Conservation (phyloP, 2,329 filamentous ascomycete genomes). For the Peltaster fructicola region DNA sequence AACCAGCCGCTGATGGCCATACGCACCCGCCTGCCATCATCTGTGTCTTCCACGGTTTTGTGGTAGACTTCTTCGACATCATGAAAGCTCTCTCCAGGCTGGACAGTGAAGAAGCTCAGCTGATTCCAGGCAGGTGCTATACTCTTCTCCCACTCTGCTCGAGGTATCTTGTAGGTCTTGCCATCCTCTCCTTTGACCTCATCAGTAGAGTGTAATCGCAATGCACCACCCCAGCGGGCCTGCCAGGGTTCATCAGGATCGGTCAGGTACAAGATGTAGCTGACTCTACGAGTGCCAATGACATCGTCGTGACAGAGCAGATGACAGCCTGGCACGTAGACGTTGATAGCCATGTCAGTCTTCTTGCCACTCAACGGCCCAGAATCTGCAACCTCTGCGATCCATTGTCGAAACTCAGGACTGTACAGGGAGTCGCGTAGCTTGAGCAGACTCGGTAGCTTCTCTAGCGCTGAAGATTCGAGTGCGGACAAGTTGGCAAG, state of each 20-base stretch:
- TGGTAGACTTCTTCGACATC: conserved; percentile 97
- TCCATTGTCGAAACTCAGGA: conserved; percentile 69
- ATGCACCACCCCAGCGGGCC: conserved; percentile 77
- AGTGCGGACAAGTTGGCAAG: conserved; percentile 91
- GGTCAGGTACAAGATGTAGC: conserved; percentile 91
- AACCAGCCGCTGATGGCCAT: conserved; percentile 99
- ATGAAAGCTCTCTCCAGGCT: conserved; percentile 97
- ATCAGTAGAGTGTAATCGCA: conserved; percentile 66
- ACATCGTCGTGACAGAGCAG: conserved; percentile 96
- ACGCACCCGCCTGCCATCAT: conserved; percentile 59
- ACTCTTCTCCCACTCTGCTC: conserved; percentile 57
- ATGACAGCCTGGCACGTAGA: conserved; percentile 92
- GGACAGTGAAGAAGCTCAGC: conserved; percentile 92
- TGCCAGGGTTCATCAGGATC: conserved; percentile 86
- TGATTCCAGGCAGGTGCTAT: conserved; percentile 97
- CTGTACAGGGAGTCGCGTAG: conserved; percentile 95
- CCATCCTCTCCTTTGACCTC: conserved; percentile 45
- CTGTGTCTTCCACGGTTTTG: conserved; percentile 39
- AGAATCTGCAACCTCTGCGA: conserved; percentile 69
- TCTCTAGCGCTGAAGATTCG: conserved; percentile 66
- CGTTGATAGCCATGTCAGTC: conserved; percentile 98
- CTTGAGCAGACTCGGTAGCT: conserved; percentile 72
- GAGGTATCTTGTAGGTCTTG: conserved; percentile 60
- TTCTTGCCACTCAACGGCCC: conserved; percentile 80
- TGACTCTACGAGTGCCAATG: conserved; percentile 87